These are phyloP conservation scores for Leccinellum albellum DNA, from an alignment of 768 basidiomycete genomes.

Conservation along the genomic window DNA sequence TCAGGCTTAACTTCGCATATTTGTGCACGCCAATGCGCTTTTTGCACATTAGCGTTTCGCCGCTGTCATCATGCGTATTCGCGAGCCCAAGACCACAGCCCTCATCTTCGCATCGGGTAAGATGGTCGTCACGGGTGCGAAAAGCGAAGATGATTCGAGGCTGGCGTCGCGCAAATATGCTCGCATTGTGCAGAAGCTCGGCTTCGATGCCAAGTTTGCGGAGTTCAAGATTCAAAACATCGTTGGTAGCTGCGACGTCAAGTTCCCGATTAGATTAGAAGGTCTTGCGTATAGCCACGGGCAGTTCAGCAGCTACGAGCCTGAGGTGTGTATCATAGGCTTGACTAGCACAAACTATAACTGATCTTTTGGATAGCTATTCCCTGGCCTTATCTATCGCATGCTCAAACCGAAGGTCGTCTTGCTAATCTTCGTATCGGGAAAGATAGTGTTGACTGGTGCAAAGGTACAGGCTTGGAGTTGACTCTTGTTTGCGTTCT, in stretches of 20 bases:
- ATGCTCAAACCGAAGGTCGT: constrained; percentile 99
- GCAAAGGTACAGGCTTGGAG: constrained; percentile 77
- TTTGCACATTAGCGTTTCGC: constrained; percentile 94
- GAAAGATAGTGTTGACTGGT: constrained; percentile 98
- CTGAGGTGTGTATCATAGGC: constrained; percentile 63
- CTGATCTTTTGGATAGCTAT: constrained; percentile 53
- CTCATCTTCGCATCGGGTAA: constrained; percentile 99
- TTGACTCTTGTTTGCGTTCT: constrained; percentile 10
- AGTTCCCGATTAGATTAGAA: constrained; percentile 97
- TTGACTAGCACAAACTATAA: background rate
- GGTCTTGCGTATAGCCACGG: constrained; percentile 97
- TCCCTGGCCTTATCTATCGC: constrained; percentile 98
- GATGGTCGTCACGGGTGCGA: constrained; percentile 99
- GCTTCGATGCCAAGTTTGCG: constrained; percentile 98
- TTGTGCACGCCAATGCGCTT: constrained; percentile 59
- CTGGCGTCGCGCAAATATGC: constrained; percentile 98
- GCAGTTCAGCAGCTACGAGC: constrained; percentile 96
- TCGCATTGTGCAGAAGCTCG: constrained; percentile 97
- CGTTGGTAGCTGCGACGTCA: constrained; percentile 96
- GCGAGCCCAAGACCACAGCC: constrained; percentile 98
- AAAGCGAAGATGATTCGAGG: constrained; percentile 96
- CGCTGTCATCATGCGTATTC: constrained; percentile 99
- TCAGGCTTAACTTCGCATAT: constrained; percentile 30
- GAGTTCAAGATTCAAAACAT: constrained; percentile 99
- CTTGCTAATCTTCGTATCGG: constrained; percentile 95